These are phyloP conservation scores for Cryptococcus maquisensis DNA, from an alignment of 1,284 basidiomycete genomes.

Conservation along the genomic window DNA sequence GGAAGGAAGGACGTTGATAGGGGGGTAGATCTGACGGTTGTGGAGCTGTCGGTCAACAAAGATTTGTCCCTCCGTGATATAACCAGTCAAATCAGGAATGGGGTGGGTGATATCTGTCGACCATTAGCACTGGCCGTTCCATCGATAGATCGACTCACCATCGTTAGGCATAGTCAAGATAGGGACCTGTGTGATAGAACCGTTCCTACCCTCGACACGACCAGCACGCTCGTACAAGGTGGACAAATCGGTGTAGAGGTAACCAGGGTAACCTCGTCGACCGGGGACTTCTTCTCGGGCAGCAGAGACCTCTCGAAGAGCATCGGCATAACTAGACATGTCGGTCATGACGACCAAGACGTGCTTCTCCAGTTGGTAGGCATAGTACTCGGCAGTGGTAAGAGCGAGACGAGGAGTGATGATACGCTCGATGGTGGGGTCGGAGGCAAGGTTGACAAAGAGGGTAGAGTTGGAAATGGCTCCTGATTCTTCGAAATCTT, in stretches of 20 bases:
- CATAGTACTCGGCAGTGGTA: slow-evolving; percentile 99
- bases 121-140: slow-evolving; percentile 6
- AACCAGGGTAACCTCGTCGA: slow-evolving; percentile 94
- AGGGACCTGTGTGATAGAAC: slow-evolving; percentile 99
- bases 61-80: slow-evolving; percentile 98
- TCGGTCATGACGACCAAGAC: slow-evolving; percentile 98
- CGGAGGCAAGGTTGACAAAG: slow-evolving; percentile 98
- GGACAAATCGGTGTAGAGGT: slow-evolving; percentile 86
- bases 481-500: slow-evolving; percentile 99
- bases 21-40: slow-evolving; percentile 91
- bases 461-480: slow-evolving; percentile 96
- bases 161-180: slow-evolving; percentile 99
- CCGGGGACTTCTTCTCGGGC: slow-evolving; percentile 99
- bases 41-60: slow-evolving; percentile 77
- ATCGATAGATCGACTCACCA: slow-evolving; percentile 56
- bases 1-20: slow-evolving; percentile 98
- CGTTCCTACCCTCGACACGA: slow-evolving; percentile 94
- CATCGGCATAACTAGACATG: slow-evolving; percentile 89
- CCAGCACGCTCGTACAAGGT: slow-evolving; percentile 99
- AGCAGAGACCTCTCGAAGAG: slow-evolving; percentile 96
- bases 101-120: slow-evolving; percentile 93
- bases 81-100: slow-evolving; percentile 98
- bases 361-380: slow-evolving; percentile 99
- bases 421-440: slow-evolving; percentile 99
- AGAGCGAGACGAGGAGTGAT: slow-evolving; percentile 97